phyloP scores from a whole-genome alignment of 768 basidiomycete genomes.

The Thelephora aurantiotincta region DNA sequence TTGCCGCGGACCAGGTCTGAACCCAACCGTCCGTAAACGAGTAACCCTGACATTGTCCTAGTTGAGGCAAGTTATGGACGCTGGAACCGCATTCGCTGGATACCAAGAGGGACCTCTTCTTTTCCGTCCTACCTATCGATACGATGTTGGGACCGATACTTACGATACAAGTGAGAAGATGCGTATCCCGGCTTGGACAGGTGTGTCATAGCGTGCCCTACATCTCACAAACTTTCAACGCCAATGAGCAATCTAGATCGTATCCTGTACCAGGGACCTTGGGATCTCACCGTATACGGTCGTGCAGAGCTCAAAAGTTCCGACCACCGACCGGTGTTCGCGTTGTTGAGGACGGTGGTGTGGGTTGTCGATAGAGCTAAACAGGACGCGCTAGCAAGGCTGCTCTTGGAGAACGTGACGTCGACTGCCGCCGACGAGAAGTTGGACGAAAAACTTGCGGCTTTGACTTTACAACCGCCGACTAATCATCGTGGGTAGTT shows the following conservation, averaged over 20 bases:
- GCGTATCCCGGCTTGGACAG: conserved; percentile 96
- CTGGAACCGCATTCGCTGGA: conserved; percentile 60
- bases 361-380: conserved; percentile 69
- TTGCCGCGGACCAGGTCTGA: conserved; percentile 77
- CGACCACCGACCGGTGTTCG: conserved; percentile 96
- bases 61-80: conserved; percentile 63
- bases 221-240: neutral
- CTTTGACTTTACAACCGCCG: conserved; percentile 34
- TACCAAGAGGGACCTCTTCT: conserved; percentile 82
- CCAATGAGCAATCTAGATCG: conserved; percentile 44
- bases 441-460: conserved; percentile 56
- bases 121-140: conserved; percentile 95
- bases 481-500: conserved; percentile 25
- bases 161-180: conserved; percentile 96
- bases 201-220: conserved; percentile 24
- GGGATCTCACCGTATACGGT: conserved; percentile 70
- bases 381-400: conserved; percentile 49
- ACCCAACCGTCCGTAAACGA: neutral
- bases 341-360: conserved; percentile 64
- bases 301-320: conserved; percentile 81
- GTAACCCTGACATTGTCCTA: conserved; percentile 16
- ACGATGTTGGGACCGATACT: conserved; percentile 64
- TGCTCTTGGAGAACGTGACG: conserved; percentile 53
- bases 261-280: conserved; percentile 68
- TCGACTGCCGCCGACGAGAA: conserved; percentile 51